Percentiles rank a stretch among this genome's conserved stretches.
Evolutionary conservation across 2,329 filamentous ascomycete species (phyloP).

Genomic region (Curvularia sp.): DNA sequence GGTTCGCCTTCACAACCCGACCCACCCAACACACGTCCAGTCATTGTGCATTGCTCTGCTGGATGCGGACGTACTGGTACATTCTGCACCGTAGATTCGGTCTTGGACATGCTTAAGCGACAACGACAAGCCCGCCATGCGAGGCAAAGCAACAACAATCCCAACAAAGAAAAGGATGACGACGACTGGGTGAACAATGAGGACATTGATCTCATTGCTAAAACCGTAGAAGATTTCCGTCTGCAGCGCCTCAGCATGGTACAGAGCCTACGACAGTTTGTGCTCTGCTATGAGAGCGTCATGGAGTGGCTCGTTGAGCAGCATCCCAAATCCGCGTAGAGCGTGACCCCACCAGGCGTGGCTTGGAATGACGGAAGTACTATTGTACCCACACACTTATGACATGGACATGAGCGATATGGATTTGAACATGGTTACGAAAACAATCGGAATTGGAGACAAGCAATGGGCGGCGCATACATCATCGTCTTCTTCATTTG

Average conservation of each 20-base stretch:
- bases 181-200: conserved; percentile 73
- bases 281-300: conserved; percentile 94
- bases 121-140: conserved; percentile 61
- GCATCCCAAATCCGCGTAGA: conserved; percentile 44
- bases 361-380: conserved; percentile 5
- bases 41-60: conserved; percentile 93
- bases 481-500: not conserved
- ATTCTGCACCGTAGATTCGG: conserved; percentile 95
- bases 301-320: conserved; percentile 78
- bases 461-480: conserved; percentile 3
- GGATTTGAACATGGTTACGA: not conserved
- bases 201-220: conserved; percentile 78
- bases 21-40: conserved; percentile 64
- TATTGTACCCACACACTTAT: conserved; percentile 12
- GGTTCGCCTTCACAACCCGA: conserved; percentile 65
- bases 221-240: conserved; percentile 90
- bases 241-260: conserved; percentile 94
- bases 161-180: conserved; percentile 50
- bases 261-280: conserved; percentile 89
- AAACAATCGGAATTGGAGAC: not conserved
- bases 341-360: not conserved
- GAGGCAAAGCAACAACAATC: conserved; percentile 31
- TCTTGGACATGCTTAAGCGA: conserved; percentile 95
- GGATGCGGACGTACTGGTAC: conserved; percentile 95
- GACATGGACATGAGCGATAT: conserved; percentile 17